phyloP scores from a whole-genome alignment of 129 eudicot genomes.

The Lactuca saligna region DNA sequence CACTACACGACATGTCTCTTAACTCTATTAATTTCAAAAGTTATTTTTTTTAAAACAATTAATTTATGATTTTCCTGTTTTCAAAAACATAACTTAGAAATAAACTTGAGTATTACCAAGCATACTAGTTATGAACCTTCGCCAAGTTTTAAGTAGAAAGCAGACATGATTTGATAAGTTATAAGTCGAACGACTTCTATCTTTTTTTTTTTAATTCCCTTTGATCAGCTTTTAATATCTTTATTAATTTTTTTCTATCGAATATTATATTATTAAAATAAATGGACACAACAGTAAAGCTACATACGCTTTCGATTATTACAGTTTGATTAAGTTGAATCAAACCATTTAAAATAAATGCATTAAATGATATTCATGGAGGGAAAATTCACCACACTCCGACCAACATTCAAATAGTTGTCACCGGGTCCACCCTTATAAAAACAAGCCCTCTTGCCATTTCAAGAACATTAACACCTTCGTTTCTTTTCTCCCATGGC shows the following conservation, averaged over 20 bases:
- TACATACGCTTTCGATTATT: neutral
- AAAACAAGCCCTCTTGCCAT: slow-evolving; percentile 19
- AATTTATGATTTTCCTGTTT: too few relatives aligned
- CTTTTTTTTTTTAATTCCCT: too few relatives aligned
- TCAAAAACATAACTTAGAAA: neutral
- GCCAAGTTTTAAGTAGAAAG: neutral
- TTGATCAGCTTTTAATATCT: neutral
- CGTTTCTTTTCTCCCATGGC: slow-evolving; percentile 20
- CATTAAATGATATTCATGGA: neutral
- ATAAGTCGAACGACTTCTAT: neutral
- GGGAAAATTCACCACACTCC: slow-evolving; percentile 9
- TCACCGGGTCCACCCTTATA: slow-evolving; percentile 35
- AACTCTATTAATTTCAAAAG: neutral
- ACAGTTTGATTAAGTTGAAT: neutral
- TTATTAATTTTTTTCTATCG: neutral
- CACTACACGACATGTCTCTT: neutral
- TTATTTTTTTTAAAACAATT: too few relatives aligned
- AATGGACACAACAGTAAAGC: too few relatives aligned
- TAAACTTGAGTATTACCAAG: neutral
- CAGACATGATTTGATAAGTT: too few relatives aligned
- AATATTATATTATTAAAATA: too few relatives aligned
- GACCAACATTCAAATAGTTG: slow-evolving; percentile 28
- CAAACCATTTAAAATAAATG: neutral
- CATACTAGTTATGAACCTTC: neutral
- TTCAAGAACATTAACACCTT: slow-evolving; percentile 19